Evolutionary conservation across 2,329 filamentous ascomycete genomes (phyloP), one percentile per base, ranked within the genome.

Genomic region (Xylariaceae sp.): DNA sequence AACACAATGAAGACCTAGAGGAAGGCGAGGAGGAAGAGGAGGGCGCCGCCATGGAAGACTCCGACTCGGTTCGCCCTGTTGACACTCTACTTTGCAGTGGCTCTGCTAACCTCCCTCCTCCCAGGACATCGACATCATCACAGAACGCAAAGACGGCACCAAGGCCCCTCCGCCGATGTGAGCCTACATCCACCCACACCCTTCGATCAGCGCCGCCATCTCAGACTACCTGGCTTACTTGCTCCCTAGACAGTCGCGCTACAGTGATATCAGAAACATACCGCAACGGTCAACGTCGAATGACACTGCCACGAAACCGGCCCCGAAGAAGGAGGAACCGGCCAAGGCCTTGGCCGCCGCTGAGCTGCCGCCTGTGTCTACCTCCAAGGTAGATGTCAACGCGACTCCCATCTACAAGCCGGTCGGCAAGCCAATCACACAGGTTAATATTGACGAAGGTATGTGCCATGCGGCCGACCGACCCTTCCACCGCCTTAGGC

Each of bases 341-440:
- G 46, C 61, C 4, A 59, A 59, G 38, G 34, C 41, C 24, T 18
- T 35, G 7, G 41, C 52, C 0, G 35, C 39, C 6, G 39, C 49
- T 23, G 55, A 62, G 6, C 43, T 56, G 11, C 63, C 80, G 47
- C 65, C 92, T 57, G 65, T 87, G 58, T 65, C 82, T 25, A 89
- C 82, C 37, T 94, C 88, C 10, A 89, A 77, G 31, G 75, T 96
- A 42, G 85, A 96, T 52, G 75, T 95, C 34, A 78, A 93, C 57
- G 82, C 73, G 4, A 84, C 88, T 43, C 90, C 92, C 0, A 64
- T 83, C 2, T 89, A 93, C 57, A 78, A 83, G 13, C 68, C 72
- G 3, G 80, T 79, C 15, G 92, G 93, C 46, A 89, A 92, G 49
- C 83, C 92, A 48, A 76, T 88, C 33, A 82, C 79, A 6, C 82